Base-by-base conservation (phyloP, 345 rosid species). In the Turritis glabra region DNA sequence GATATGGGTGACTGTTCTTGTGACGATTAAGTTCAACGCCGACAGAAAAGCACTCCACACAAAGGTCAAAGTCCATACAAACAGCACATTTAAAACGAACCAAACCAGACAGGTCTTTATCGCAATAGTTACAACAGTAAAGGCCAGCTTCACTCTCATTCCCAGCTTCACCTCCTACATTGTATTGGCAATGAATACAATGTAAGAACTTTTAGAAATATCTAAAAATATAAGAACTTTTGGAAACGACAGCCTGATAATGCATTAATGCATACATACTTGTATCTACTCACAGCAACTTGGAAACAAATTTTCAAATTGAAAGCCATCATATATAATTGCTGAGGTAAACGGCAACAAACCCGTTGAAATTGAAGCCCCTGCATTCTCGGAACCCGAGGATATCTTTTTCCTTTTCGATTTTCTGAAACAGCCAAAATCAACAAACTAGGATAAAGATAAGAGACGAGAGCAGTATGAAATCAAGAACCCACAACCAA, bases 21-120 rank as follows among this genome's bases (percentile, higher is more conserved):
- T 92, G 98, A 67, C 91, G 89, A 71, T 33, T 71, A 63, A 87
- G 81, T 65, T 95, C 94, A 79, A 86, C 97, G 63, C 98, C 97
- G n/a, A 90, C 89, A 51, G 84, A 86, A 41, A 90, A 92, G 72
- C 99, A 95, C 75, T 90, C 98, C 5, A 95, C 69, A 69, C 99
- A 95, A 69, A 95, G 99, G 78, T 95, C 98, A 77, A 89, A 95
- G 84, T 92, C 96, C 5, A 83, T 77, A 71, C 99, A 95, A 33
- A 85, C 62, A 27, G 92, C 98, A 78, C 98, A 92, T 80, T 85
- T 95, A 48, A 92, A 81, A 35, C 98, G 98, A 79, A 95, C 76
- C 83, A 80, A 73, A 41, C 96, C 96, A n/a, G 97, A 85, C 8
- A 95, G 57, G 76, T 95, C 96, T 84, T 95, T 95, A 69, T 84